Evolutionary conservation across 2,329 filamentous ascomycete genomes (phyloP), one percentile per base, ranked within the genome.

Genomic region (Arthroderma sp.): DNA sequence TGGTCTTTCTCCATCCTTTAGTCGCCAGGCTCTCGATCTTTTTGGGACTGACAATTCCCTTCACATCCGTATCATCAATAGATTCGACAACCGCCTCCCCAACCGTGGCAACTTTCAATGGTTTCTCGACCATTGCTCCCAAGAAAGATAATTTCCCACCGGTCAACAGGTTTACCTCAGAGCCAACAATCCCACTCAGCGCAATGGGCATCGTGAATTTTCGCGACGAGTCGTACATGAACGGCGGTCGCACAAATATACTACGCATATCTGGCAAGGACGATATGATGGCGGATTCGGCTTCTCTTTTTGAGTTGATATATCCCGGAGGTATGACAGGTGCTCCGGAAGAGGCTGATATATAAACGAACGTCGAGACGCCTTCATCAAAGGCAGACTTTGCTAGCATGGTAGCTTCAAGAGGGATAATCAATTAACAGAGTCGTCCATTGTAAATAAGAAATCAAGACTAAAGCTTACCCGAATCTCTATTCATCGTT

Each of bases 11-110:
- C 91, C 91, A 96, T 3, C 79, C 81, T 60, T 81, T 83, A 48
- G 74, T 81, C 7, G 85, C 87, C 54, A 96, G 65, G 52, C 78
- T 75, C 61, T 94, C 85, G 52, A 98, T 89, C 61, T 85, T 74
- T 43, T 78, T 72, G 3, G 83, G 77, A 58, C 89, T 86, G 1
- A 96, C 74, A 0, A 81, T 78, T 0, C 91, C 91, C 47, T 74
- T 79, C 0, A 85, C 74, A 0, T 67, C 65, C 36, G 83, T 78
- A 54, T 94, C 83, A 41, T 77, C 76, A 48, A 96, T 71, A 15
- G 85, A 86, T 66, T 96, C 87, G 1, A 96, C 82, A 1, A 94
- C 81, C 0, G 89, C 88, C 61, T 94, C 83, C 1, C 85, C 88
- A 2, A 96, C 89, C 5, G 81, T 63, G 60, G 95, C 88, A 1